phyloP scores from a whole-genome alignment of 2,329 filamentous ascomycete species.

The Claviceps cyperi region DNA sequence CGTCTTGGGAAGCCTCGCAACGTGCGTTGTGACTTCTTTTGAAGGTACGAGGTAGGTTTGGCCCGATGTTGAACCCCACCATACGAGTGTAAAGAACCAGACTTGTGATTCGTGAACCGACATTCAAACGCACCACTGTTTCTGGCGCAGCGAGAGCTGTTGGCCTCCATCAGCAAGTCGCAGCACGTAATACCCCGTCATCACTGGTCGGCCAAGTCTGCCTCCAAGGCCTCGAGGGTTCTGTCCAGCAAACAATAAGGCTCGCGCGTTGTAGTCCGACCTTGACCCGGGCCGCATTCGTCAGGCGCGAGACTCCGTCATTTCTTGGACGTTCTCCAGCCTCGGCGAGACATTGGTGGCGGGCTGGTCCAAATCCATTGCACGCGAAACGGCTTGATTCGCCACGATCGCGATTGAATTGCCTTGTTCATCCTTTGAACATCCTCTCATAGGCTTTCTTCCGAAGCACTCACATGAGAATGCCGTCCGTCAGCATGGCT shows the following conservation, averaged over 20 bases:
- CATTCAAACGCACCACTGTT: background rate
- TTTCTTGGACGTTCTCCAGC: background rate
- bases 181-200: background rate
- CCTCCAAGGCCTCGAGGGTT: background rate
- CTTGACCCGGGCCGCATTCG: background rate
- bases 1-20: background rate
- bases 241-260: background rate
- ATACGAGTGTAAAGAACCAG: background rate
- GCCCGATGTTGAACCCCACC: background rate
- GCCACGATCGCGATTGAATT: background rate
- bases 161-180: background rate
- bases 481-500: slow-evolving; percentile 16
- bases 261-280: background rate
- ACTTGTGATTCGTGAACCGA: background rate
- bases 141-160: background rate
- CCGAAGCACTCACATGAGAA: background rate
- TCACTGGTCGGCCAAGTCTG: background rate
- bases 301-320: background rate
- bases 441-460: background rate
- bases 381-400: background rate
- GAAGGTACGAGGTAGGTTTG: background rate
- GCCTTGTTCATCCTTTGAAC: background rate
- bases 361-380: background rate
- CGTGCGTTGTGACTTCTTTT: background rate
- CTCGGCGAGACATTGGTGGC: background rate